Evolutionary conservation across 2,329 filamentous ascomycete species (phyloP).

Genomic region (Sporothrix brasiliensis): DNA sequence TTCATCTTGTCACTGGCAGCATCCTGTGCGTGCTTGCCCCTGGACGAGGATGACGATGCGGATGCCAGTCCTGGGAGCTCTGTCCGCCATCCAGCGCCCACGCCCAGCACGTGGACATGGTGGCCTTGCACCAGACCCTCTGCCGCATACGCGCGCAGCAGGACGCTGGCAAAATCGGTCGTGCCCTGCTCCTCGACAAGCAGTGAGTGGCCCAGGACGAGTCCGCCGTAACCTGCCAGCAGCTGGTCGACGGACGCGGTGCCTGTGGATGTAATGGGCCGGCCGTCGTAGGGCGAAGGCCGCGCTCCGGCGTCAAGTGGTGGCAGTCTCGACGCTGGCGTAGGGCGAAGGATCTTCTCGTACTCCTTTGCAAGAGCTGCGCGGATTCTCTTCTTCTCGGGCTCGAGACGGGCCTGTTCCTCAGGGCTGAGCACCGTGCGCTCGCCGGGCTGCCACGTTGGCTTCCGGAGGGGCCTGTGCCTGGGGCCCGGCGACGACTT

Average conservation of each 20-base stretch:
- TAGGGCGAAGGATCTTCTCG: not conserved
- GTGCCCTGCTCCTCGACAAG: constrained; percentile 87
- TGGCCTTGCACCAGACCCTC: constrained; percentile 93
- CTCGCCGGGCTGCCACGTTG: constrained; percentile 28
- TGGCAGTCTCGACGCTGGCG: not conserved
- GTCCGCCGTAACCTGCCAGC: constrained; percentile 81
- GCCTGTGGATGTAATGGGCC: constrained; percentile 87
- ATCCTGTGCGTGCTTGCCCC: constrained; percentile 44
- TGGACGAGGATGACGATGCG: constrained; percentile 44
- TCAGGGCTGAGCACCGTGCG: constrained; percentile 22
- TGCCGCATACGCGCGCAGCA: constrained; percentile 87
- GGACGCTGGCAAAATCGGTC: constrained; percentile 85
- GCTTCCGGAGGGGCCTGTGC: not conserved
- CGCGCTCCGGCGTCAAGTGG: constrained; percentile 60
- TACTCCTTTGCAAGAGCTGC: constrained; percentile 27
- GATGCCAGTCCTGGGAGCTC: constrained; percentile 75
- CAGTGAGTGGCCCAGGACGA: constrained; percentile 78
- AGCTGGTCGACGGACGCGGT: constrained; percentile 82
- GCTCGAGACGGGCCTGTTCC: constrained; percentile 24
- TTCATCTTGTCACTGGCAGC: constrained; percentile 79
- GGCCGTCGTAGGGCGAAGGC: constrained; percentile 85
- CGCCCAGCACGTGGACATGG: constrained; percentile 79
- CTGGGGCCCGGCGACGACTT: not conserved
- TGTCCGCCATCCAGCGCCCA: constrained; percentile 76
- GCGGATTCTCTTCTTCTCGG: constrained; percentile 32